Percentiles rank a stretch among this genome's conserved stretches.
phyloP scores from a whole-genome alignment of 176 grass and related monocot species.

The Ensete ventricosum region DNA sequence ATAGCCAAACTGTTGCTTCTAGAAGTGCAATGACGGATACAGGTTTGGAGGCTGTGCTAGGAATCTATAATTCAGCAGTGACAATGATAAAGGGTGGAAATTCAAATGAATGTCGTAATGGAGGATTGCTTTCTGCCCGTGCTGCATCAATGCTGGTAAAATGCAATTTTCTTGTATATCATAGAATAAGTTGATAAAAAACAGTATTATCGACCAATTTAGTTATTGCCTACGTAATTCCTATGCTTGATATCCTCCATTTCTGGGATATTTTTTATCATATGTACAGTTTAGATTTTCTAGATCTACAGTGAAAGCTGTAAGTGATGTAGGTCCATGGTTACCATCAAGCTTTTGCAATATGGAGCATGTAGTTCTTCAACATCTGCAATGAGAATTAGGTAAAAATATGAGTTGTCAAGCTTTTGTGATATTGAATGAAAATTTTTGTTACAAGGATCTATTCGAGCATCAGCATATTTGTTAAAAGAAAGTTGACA shows the following conservation, averaged over 20 bases:
- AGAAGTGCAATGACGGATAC: conserved; percentile 32
- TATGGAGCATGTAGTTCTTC: too few relatives aligned
- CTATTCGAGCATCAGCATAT: too few relatives aligned
- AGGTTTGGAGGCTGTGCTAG: conserved; percentile 55
- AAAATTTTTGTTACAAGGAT: too few relatives aligned
- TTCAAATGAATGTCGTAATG: conserved; percentile 52
- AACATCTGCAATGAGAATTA: too few relatives aligned
- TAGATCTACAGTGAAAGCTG: neutral
- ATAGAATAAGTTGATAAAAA: neutral
- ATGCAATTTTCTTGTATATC: conserved; percentile 4
- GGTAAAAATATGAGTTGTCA: too few relatives aligned
- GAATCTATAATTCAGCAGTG: conserved; percentile 58
- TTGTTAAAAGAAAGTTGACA: too few relatives aligned
- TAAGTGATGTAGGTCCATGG: neutral
- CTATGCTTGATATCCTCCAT: neutral
- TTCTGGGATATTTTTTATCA: neutral
- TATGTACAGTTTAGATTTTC: neutral
- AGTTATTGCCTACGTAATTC: neutral
- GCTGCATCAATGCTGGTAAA: conserved; percentile 88
- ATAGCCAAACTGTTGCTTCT: conserved; percentile 28
- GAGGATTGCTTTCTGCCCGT: conserved; percentile 42
- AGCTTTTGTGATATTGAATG: too few relatives aligned
- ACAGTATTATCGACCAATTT: neutral
- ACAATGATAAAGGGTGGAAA: conserved; percentile 59
- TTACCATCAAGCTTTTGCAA: neutral